Base-by-base conservation (phyloP, 1,284 basidiomycete species). In the Microstroma glucosiphilum region DNA sequence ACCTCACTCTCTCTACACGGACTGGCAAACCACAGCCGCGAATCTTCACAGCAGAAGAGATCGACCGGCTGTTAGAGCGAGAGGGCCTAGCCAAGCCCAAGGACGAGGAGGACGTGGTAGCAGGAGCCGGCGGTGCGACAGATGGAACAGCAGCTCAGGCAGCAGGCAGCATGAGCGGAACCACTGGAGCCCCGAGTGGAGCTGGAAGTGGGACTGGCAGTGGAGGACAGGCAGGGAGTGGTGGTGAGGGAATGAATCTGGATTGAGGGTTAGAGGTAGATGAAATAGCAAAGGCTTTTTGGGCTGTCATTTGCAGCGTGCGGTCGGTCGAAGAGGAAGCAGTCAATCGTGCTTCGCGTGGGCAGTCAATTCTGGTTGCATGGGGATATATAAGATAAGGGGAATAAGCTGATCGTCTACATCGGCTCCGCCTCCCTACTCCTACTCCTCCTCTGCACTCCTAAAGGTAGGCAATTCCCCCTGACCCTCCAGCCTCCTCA, bases 41-140 rank as follows among this genome's bases (percentile, higher is more conserved):
- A 84, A 93, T 98, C 76, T 96, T 91, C 82, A 86, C 85, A 68
- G 91, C 94, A 26, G 81, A 86, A 37, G 94, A 98, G 82, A 91
- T 98, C 62, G 92, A 96, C 77, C 85, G 41, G 80, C 72, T 97
- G 64, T 83, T 98, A 66, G 82, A 87, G 76, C 85, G 88, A 72
- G 88, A 96, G 71, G 91, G 90, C 21, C 82, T 97, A 51, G 90
- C 86, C 66, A 81, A 81, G 74, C 92, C 92, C 83, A 89, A 90
- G 81, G 88, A 89, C 56, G 89, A 89, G 1, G 80, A 81, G 49
- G 68, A 48, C 43, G 41, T 63, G n/a, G 46, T 53, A 15, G 59
- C 60, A 40, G 61, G 30, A 1, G 61, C 48, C 13, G 59, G 49
- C 13, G 59, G 49, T n/a, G 53, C 59, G 40, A 26, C 51, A 26